phyloP scores from a whole-genome alignment of 208 protist species.

The Spongospora subterranea region DNA sequence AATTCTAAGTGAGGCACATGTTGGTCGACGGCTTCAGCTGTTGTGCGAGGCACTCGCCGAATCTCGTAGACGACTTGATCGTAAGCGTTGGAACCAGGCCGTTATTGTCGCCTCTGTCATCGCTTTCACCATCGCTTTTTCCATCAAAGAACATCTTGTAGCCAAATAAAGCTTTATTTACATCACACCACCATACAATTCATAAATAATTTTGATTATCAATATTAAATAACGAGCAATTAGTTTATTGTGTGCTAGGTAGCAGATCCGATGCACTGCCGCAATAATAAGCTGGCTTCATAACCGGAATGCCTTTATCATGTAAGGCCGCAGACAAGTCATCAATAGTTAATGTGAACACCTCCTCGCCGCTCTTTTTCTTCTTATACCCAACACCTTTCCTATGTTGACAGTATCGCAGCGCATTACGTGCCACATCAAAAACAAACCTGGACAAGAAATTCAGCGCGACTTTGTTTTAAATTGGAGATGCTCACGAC shows the following conservation, averaged over 20 bases:
- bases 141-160: background rate
- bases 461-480: background rate
- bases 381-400: slow-evolving; percentile 26
- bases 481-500: background rate
- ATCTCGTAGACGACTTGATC: background rate
- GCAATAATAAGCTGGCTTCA: slow-evolving; percentile 33
- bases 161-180: slow-evolving; percentile 27
- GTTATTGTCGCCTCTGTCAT: background rate
- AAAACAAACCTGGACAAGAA: background rate
- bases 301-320: background rate
- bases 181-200: too few relatives aligned
- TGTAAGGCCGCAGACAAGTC: slow-evolving; percentile 11
- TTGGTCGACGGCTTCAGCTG: background rate
- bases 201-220: too few relatives aligned
- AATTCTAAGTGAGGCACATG: background rate
- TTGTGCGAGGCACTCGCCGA: background rate
- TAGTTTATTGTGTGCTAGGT: background rate
- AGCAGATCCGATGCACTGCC: slow-evolving; percentile 15
- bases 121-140: slow-evolving; percentile 22
- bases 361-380: slow-evolving; percentile 44
- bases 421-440: background rate
- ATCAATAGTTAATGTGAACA: slow-evolving; percentile 41
- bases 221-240: background rate
- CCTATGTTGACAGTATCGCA: slow-evolving; percentile 43
- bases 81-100: background rate